Evolutionary conservation across 768 basidiomycete genomes (phyloP).

Genomic region (Megacollybia marginata): DNA sequence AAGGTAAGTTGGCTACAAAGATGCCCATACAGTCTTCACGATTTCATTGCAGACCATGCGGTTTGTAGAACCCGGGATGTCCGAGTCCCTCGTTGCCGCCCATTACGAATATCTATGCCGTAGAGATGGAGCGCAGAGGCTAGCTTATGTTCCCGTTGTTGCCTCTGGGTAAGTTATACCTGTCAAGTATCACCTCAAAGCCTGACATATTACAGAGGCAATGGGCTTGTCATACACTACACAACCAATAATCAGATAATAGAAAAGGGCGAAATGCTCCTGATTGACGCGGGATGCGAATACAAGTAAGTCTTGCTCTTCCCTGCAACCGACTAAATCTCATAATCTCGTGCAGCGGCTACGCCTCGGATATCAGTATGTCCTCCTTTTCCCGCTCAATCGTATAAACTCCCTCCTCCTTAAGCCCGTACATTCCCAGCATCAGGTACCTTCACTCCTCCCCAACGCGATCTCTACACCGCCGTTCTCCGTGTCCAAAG

Average conservation of each 20-base stretch:
- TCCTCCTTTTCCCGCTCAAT: neutral
- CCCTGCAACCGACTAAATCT: constrained; percentile 1
- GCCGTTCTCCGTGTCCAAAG: constrained; percentile 73
- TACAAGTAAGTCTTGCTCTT: constrained; percentile 52
- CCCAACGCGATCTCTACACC: constrained; percentile 82
- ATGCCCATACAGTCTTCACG: neutral
- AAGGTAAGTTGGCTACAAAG: constrained; percentile 42
- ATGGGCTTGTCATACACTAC: constrained; percentile 91
- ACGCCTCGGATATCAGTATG: constrained; percentile 91
- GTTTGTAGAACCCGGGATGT: constrained; percentile 49
- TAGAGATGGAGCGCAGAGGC: constrained; percentile 71
- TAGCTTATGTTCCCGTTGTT: constrained; percentile 97
- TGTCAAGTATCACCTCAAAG: neutral
- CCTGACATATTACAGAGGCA: constrained; percentile 44
- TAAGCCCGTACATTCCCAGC: constrained; percentile 85
- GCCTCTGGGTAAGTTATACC: constrained; percentile 69
- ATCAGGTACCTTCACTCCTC: constrained; percentile 66
- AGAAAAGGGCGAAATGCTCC: constrained; percentile 61
- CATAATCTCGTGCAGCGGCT: constrained; percentile 46
- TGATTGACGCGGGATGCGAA: constrained; percentile 92
- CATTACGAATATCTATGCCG: constrained; percentile 89
- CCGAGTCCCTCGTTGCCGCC: constrained; percentile 60
- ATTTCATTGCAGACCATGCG: constrained; percentile 67
- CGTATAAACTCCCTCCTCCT: constrained; percentile 3
- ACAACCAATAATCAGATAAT: constrained; percentile 83